A percentile compares a stretch with the other conserved stretches of the same genome.
Conservation (phyloP, 2,329 filamentous ascomycete species). For the Epichloe gansuensis region DNA sequence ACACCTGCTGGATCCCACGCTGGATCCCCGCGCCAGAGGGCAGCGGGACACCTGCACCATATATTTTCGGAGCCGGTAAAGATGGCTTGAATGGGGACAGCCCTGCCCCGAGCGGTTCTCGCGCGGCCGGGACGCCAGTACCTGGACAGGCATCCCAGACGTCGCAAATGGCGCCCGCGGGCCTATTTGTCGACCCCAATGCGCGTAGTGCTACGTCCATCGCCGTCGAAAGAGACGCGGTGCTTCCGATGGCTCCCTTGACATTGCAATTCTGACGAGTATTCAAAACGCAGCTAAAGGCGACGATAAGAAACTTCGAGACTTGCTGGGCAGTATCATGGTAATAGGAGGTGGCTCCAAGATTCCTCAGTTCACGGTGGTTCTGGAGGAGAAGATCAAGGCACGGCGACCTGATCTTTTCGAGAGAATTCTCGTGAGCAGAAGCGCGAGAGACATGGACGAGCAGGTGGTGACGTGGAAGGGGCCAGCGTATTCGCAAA, state of each 20-base stretch:
- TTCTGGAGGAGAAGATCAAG: constrained; percentile 73
- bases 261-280: constrained; percentile 78
- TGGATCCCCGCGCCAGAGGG: constrained; percentile 74
- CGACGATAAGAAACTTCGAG: constrained; percentile 86
- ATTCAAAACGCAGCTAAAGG: constrained; percentile 78
- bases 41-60: constrained; percentile 51
- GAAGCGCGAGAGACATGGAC: constrained; percentile 83
- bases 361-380: constrained; percentile 65
- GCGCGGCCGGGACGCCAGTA: constrained; percentile 34
- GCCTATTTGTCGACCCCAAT: constrained; percentile 38
- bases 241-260: constrained; percentile 77
- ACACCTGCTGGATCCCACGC: constrained; percentile 80
- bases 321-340: constrained; percentile 85
- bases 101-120: constrained; percentile 39
- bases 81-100: constrained; percentile 35
- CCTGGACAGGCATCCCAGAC: constrained; percentile 20
- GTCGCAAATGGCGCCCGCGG: constrained; percentile 26
- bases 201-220: constrained; percentile 39
- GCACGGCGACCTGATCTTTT: constrained; percentile 47
- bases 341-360: constrained; percentile 77
- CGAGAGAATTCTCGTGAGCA: constrained; percentile 50
- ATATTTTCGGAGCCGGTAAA: constrained; percentile 39
- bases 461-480: constrained; percentile 98
- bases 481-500: constrained; percentile 91
- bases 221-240: constrained; percentile 62